A percentile compares a stretch with the other conserved stretches of the same genome.
Conservation (phyloP, 257 asterid species). For the Cruciata laevipes region DNA sequence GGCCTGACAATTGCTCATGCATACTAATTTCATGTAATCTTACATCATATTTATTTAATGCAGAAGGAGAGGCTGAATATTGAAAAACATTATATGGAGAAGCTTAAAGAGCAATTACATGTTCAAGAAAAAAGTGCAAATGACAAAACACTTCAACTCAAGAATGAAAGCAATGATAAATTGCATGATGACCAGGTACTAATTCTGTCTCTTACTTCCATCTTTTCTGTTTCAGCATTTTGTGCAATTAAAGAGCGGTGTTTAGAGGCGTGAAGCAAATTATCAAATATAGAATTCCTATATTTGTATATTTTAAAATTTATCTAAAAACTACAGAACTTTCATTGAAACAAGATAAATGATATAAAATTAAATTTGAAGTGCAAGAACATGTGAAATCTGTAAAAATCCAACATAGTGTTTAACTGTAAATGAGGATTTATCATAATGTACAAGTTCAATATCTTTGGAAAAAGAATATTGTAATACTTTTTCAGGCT, state of each 20-base stretch:
- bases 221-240: background rate
- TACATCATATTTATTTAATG: constrained; percentile 10
- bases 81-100: constrained; percentile 44
- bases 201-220: background rate
- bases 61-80: constrained; percentile 55
- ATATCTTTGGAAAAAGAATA: too few species aligned
- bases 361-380: too few species aligned
- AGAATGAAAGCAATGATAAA: constrained; percentile 29
- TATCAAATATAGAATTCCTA: background rate
- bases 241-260: background rate
- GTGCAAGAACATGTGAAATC: background rate
- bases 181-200: constrained; percentile 10
- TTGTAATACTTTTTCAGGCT: too few species aligned
- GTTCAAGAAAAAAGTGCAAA: constrained; percentile 44
- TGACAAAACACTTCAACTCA: constrained; percentile 25
- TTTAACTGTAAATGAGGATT: too few species aligned
- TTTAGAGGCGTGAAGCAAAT: background rate
- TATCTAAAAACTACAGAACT: background rate
- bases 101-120: constrained; percentile 51
- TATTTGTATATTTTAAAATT: too few species aligned
- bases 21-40: background rate
- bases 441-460: too few species aligned
- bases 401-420: background rate
- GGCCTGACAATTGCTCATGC: constrained; percentile 8
- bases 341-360: background rate